A percentile compares a stretch with the other conserved stretches of the same genome.
These are phyloP conservation scores for Candida freyschussii DNA, from an alignment of 1,139 yeast species.

Conservation along the genomic window DNA sequence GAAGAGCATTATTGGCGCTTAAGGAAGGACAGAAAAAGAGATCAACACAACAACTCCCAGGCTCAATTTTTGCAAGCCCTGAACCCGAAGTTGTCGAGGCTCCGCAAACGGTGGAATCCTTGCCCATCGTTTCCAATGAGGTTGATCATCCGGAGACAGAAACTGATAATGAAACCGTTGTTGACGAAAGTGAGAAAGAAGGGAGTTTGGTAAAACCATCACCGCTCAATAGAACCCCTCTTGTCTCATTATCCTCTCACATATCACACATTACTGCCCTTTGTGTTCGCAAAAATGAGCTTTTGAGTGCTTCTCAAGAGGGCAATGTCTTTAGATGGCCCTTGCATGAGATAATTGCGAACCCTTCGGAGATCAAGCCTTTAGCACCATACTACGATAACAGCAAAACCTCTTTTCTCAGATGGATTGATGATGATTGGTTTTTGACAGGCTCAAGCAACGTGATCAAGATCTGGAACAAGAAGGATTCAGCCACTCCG, in stretches of 20 bases:
- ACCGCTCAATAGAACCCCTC: neutral
- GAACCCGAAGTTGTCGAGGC: neutral
- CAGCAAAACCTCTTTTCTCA: conserved; percentile 1
- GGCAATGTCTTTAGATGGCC: conserved; percentile 14
- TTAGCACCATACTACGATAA: conserved; percentile 2
- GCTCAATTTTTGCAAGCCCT: neutral
- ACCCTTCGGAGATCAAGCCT: conserved; percentile 2
- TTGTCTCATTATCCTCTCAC: conserved; percentile 11
- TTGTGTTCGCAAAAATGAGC: conserved; percentile 2
- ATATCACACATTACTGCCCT: conserved; percentile 6
- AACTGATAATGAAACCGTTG: conserved; percentile 11
- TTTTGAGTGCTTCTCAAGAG: conserved; percentile 13
- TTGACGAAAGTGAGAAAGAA: conserved; percentile 8
- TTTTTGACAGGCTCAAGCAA: conserved; percentile 7
- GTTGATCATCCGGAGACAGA: conserved; percentile 2
- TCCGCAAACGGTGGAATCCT: conserved; percentile 1
- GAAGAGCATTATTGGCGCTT: conserved; percentile 10
- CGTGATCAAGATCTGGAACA: conserved; percentile 8
- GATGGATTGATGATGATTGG: conserved; percentile 8
- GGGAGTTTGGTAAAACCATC: neutral
- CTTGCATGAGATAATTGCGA: conserved; percentile 1
- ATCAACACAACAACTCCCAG: neutral
- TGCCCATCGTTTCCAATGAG: conserved; percentile 1
- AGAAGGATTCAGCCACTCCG: neutral
- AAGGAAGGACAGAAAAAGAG: conserved; percentile 5